Conservation (phyloP, 306 rosid species). For the Citrullus colocynthis region DNA sequence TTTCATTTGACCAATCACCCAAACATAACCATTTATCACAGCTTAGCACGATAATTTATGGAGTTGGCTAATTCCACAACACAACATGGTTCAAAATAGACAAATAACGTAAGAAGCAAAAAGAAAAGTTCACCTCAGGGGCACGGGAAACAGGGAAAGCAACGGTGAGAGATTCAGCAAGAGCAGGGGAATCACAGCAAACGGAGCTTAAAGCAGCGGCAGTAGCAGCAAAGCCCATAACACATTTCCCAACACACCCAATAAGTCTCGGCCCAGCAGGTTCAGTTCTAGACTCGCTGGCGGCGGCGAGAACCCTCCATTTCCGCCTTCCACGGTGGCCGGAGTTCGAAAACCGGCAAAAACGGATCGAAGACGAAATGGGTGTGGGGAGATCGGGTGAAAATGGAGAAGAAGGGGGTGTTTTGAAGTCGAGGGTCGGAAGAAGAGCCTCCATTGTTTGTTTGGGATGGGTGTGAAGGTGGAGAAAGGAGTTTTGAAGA, state of each 20-base stretch:
- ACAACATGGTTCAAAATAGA: not conserved
- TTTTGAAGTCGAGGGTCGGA: constrained; percentile 25
- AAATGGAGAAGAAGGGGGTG: constrained; percentile 7
- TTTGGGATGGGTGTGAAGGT: too few species aligned
- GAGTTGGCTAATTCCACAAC: not conserved
- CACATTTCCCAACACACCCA: constrained; percentile 26
- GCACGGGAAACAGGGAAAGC: constrained; percentile 93
- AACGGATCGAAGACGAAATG: constrained; percentile 13
- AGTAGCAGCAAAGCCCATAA: constrained; percentile 51
- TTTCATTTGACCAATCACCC: too few species aligned
- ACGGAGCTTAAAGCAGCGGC: constrained; percentile 40
- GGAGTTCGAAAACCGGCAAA: constrained; percentile 16
- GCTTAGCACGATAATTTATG: too few species aligned
- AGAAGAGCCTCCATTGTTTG: constrained; percentile 32
- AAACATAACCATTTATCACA: too few species aligned
- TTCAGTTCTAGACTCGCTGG: constrained; percentile 2
- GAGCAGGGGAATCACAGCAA: constrained; percentile 39
- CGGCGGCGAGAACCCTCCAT: constrained; percentile 16
- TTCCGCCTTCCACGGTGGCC: constrained; percentile 13
- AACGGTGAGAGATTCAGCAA: constrained; percentile 82
- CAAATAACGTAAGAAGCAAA: not conserved
- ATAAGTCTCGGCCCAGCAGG: constrained; percentile 10
- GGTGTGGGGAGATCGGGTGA: constrained; percentile 13
- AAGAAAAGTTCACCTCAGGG: constrained; percentile 41
- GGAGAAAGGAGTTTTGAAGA: not conserved